Evolutionary conservation across 257 asterid genomes (phyloP), one percentile per base, ranked within the genome.

Genomic region (Euphrasia confusa): DNA sequence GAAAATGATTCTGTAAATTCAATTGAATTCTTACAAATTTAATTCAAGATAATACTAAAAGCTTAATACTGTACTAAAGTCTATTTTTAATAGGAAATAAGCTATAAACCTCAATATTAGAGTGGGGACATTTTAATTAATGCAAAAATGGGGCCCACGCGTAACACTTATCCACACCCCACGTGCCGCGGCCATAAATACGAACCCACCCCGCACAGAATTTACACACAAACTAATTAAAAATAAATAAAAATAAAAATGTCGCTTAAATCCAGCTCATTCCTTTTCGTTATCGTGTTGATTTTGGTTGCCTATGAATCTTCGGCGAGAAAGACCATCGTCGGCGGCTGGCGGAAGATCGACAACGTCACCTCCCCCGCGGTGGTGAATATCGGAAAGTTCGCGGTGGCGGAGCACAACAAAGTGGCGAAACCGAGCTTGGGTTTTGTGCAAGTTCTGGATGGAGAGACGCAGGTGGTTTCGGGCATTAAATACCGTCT

Each of bases 391-490:
- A 49, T 49, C 27, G 55, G 10, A 7, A 15, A 15, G 17, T 49
- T 49, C 18, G 55, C 55, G 8, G 55, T 49, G 55, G 18, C 26
- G 0, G 55, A n/a, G 55, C 55, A 49, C 24, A 49, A 49, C 55
- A 3, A 3, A 1, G 7, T 2, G 18, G 8, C 27, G 7, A 5
- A 5, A n/a, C 0, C 18, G 17, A 49, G 26, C 9, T 49, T 49
- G 55, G 2, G 9, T 0, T 15, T 49, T 5, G 10, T 49, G 18
- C 1, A 8, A 2, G 55, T 49, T 6, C 24, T 49, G 1, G 10
- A 49, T 1, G 55, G 55, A 49, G 55, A 49, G 11, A 49, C 18
- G 24, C 55, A 49, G 17, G 55, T 49, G 55, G 55, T 49, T 49
- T 49, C 55, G 10, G 55, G 55, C 18, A 15, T 15, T 0, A 14